Base-by-base conservation (phyloP, 306 rosid species). In the Begonia masoniana region DNA sequence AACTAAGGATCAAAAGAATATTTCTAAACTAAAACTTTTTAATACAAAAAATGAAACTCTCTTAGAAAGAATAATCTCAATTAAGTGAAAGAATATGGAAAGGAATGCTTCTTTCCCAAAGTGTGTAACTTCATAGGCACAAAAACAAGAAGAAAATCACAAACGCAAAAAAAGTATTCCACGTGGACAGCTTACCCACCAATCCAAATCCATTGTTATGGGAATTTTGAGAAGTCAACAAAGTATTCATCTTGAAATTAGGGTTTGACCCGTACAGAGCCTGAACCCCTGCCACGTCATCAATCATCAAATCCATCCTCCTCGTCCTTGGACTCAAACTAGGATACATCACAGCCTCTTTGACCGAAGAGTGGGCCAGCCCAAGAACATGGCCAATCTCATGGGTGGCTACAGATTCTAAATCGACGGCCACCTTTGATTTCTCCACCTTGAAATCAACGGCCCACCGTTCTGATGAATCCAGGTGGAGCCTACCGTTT, bases 371-470 rank as follows among this genome's bases (percentile, higher is more conserved):
- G 52, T 85, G 95, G 3, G 79, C 86, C 58, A 85, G 57, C 21
- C 93, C 93, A 12, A 85, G 66, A 72, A 85, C 15, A 59, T 85
- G 95, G 5, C 95, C 95, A 8, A 85, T 85, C 76, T 85, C 95
- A 41, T 85, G 92, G 0, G 79, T 73, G 3, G 81, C 92, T 42
- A 85, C 92, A 2, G 95, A 85, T 47, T 85, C 95, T 72, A 85
- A 73, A 65, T 85, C 87, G 10, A 85, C 65, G 0, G 95, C 95
- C 67, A 61, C 77, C 12, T 55, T 50, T 1, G 95, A 86, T 35
- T 63, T 62, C 12, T 78, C 82, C 0, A 0, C 12, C 11, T 9
- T 3, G 6, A 82, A 77, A 57, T 79, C 76, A 8, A 86, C 83
- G 15, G 88, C 82, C 95, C 93, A 82, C 0, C 66, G 82, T 79